Evolutionary conservation across 169 alveolate genomes (phyloP), one percentile per base, ranked within the genome.

Genomic region (Plasmodium malariae): DNA sequence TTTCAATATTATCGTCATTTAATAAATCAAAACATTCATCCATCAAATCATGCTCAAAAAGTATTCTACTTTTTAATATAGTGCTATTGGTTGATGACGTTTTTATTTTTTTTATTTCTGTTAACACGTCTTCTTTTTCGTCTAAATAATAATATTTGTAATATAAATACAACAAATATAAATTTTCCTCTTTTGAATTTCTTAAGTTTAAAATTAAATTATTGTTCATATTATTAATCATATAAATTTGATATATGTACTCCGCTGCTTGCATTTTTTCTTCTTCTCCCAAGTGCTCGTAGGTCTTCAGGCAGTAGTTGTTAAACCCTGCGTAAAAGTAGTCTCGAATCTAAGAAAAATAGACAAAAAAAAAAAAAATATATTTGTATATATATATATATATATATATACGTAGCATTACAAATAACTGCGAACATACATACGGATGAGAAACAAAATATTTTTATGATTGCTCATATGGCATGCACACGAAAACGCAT

Each of bases 21-120:
- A 83, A 6, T 45, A 83, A 45, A 30, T 83, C 85, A 45, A 83
- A 83, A 43, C 91, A 83, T 59, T 83, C 91, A n/a, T 83, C 85
- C 36, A 83, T n/a, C 21, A 51, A 37, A 55, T 83, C 80, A 60
- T 70, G 28, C 32, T 83, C 91, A 60, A 83, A 67, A 7, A 83
- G 28, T 57, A 83, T 40, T 55, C 91, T 34, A 11, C 91, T 83
- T 59, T 83, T 83, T 51, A 83, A 59, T 34, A 83, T 83, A 48
- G 48, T 83, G 3, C 34, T 73, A 83, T 68, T 83, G 7, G 40
- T 14, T 11, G 91, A 67, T 28, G 85, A 32, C 3, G 37, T 67
- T 30, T 83, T 83, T 30, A 83, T 17, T 36, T 51, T 14, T 6
- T 36, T 70, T 45, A 83, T 26, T 21, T 83, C 74, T n/a, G 14